Evolutionary conservation across 257 asterid genomes (phyloP), one percentile per base, ranked within the genome.

Genomic region (Jasminum sambac): DNA sequence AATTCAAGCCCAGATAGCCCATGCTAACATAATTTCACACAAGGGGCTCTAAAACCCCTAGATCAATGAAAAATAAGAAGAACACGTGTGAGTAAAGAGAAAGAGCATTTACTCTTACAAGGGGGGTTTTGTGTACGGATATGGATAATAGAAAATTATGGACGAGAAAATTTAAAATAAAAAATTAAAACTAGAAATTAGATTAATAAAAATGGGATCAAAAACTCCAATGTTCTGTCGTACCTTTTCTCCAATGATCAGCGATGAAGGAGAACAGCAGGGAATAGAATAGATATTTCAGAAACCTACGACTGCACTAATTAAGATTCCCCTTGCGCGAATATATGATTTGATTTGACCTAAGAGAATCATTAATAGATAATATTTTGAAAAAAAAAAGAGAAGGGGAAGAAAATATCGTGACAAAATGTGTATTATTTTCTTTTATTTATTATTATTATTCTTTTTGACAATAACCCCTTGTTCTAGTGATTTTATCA

Each of bases 71-170:
- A 60, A 64, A 34, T 13, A 19, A 0, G 57, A 60, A 71, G 36
- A 70, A 46, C 71, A 58, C 57, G 55, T 40, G 67, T 43, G 57
- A 72, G 14, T 16, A 40, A 24, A 67, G 64, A 72, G 66, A 48
- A 57, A 34, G 73, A 65, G 67, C 46, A 69, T 37, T 67, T 83
- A 74, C 63, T 38, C 68, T 73, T 59, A 75, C 69, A 83, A 62
- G 74, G 67, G 16, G 74, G 67, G 16, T 64, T 63, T 36, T 19
- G 61, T 36, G 55, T 39, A 43, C 13, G 68, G 40, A 71, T 69
- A 66, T 25, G 89, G 87, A 79, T 77, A 81, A 83, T 46, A 42
- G 77, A 72, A 70, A 67, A 73, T 71, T 70, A 64, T 71, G 83
- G 83, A 72, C 78, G 41, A 71, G 73, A 71, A 74, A 84, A 77